Base-by-base conservation (phyloP, 148 eudicot genomes). In the Camellia lanceoleosa region DNA sequence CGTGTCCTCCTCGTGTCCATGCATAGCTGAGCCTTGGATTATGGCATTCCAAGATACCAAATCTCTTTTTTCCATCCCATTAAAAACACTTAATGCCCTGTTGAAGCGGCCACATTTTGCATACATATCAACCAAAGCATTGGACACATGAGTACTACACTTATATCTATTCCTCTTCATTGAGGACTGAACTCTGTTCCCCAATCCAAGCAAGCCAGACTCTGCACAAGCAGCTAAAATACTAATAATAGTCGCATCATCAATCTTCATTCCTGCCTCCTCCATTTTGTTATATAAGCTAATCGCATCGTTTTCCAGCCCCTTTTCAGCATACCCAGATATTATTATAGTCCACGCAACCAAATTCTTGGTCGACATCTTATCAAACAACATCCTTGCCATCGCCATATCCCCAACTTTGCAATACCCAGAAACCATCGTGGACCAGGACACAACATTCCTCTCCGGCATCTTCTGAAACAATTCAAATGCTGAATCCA, bases 371-470 rank as follows among this genome's bases (percentile, higher is more conserved):
- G 80, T 87, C 2, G 97, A 93, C 98, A 94, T 94, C 80, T 83
- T 90, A 72, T 91, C 94, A 83, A 94, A 94, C 84, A 94, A 74
- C 77, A 85, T 75, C 80, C 90, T 85, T 75, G 98, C 95, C 87
- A 82, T 92, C n/a, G 88, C 92, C 88, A 94, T 80, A n/a, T 94
- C 95, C 84, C 97, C 98, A 0, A 75, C 80, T 80, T 87, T 90
- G 30, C 80, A 74, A 84, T 85, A 94, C 64, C 98, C 98, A 5
- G 89, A 89, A 73, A 92, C 85, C 87, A 94, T 89, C 0, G 91
- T 94, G 41, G 97, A 92, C 97, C 98, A 94, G n/a, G 98, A 91
- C 66, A 94, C 98, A 14, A 91, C 95, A 85, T 91, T 87, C 78
- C 92, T 92, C 65, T 78, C 83, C 0, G 92, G 89, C 90, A 92